Evolutionary conservation across 2,329 filamentous ascomycete genomes (phyloP).

Genomic region (Diplodia intermedia): DNA sequence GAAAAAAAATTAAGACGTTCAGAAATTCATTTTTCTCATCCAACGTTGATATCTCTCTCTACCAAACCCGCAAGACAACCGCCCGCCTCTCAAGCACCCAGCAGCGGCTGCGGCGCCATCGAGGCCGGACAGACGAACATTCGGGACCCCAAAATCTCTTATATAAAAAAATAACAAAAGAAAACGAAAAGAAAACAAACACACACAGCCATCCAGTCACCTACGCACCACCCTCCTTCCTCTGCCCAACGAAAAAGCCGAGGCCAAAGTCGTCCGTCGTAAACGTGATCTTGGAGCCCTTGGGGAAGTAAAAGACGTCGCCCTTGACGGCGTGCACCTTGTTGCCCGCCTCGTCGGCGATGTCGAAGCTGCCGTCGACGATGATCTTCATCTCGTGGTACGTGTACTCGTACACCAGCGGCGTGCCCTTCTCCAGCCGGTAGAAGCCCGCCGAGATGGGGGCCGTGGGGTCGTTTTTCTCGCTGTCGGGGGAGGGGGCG

Average conservation of each 20-base stretch:
- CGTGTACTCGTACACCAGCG: constrained; percentile 71
- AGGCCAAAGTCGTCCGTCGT: constrained; percentile 66
- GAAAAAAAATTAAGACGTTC: no score
- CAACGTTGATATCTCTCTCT: no score
- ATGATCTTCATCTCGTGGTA: constrained; percentile 80
- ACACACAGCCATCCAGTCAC: constrained; percentile 39
- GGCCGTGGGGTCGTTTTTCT: constrained; percentile 62
- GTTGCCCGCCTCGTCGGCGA: constrained; percentile 67
- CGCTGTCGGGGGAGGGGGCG: constrained; percentile 47
- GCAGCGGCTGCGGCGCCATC: no score
- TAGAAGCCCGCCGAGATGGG: constrained; percentile 71
- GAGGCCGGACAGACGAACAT: no score
- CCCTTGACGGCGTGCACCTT: constrained; percentile 66
- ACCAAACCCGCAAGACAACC: no score
- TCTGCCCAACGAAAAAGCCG: constrained; percentile 61
- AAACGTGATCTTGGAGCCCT: constrained; percentile 71
- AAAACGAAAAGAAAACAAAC: not conserved
- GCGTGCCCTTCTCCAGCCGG: constrained; percentile 70
- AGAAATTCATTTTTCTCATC: no score
- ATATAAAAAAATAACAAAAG: no score
- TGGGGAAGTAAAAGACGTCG: constrained; percentile 74
- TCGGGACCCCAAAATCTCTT: no score
- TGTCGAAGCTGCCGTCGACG: constrained; percentile 70
- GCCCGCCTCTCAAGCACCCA: no score
- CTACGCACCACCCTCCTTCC: constrained; percentile 43